Conservation (phyloP, 805 yeast species). For the Yarrowia hollandica region DNA sequence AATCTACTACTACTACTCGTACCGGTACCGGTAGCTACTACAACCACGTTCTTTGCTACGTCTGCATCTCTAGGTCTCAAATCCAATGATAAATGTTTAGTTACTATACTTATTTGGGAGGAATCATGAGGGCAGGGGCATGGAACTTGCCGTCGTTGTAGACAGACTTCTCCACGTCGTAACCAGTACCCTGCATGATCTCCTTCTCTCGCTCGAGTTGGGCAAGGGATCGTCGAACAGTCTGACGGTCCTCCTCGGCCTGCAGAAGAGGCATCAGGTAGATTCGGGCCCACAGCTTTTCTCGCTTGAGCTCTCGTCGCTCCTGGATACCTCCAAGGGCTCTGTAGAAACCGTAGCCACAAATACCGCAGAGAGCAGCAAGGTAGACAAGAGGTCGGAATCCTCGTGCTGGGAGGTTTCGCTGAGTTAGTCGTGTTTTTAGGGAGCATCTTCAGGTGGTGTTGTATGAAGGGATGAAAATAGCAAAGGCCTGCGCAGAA, state of each 20-base stretch:
- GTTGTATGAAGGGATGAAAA: too few species aligned
- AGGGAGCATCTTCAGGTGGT: too few species aligned
- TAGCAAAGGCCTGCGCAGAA: too few species aligned
- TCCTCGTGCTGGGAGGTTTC: conserved; percentile 82
- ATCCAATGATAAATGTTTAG: conserved; percentile 17
- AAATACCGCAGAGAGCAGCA: conserved; percentile 59
- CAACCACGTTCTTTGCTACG: too few species aligned
- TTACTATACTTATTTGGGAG: conserved; percentile 30
- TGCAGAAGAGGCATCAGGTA: conserved; percentile 68
- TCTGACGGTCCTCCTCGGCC: conserved; percentile 81
- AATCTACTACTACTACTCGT: too few species aligned
- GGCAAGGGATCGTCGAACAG: conserved; percentile 67
- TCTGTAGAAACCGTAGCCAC: conserved; percentile 71
- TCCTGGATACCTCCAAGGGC: conserved; percentile 69
- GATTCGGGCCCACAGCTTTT: conserved; percentile 74
- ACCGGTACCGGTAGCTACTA: too few species aligned
- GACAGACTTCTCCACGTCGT: conserved; percentile 55
- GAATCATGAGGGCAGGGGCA: conserved; percentile 37
- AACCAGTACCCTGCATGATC: conserved; percentile 63
- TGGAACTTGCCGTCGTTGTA: conserved; percentile 50
- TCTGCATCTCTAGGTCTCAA: not conserved
- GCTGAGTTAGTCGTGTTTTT: conserved; percentile 36
- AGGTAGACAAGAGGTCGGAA: conserved; percentile 75
- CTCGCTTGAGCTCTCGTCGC: conserved; percentile 69
- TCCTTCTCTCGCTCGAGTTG: conserved; percentile 69